These are phyloP conservation scores for Ceratobasidium theobromae DNA, from an alignment of 1,284 basidiomycete species.

Conservation along the genomic window DNA sequence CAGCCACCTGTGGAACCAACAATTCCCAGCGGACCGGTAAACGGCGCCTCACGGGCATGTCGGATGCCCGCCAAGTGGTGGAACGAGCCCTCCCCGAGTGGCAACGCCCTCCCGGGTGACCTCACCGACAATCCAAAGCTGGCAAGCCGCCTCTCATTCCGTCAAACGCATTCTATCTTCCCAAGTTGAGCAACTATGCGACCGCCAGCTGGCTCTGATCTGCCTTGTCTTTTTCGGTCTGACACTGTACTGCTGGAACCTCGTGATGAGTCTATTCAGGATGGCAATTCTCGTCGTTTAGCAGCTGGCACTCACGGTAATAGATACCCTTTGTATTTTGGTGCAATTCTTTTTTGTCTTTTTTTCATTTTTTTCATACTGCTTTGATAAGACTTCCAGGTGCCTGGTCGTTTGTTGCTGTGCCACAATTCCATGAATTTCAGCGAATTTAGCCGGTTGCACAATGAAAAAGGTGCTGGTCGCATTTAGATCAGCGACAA, in stretches of 20 bases:
- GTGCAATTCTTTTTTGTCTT: too few species aligned
- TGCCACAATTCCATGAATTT: too few species aligned
- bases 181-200: slow-evolving; percentile 59
- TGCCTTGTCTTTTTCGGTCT: slow-evolving; percentile 73
- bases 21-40: slow-evolving; percentile 12
- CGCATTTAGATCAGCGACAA: too few species aligned
- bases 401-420: too few species aligned
- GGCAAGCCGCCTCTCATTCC: slow-evolving; percentile 37
- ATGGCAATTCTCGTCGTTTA: slow-evolving; percentile 46
- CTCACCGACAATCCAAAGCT: not conserved
- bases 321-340: too few species aligned
- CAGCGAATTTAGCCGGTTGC: too few species aligned
- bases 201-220: slow-evolving; percentile 65
- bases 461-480: too few species aligned
- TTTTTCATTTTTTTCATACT: too few species aligned
- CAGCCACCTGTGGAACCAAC: not conserved
- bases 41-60: slow-evolving; percentile 2
- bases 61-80: slow-evolving; percentile 75
- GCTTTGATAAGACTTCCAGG: too few species aligned
- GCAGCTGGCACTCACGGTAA: too few species aligned
- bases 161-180: slow-evolving; percentile 42
- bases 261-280: slow-evolving; percentile 81
- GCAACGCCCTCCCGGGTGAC: slow-evolving; percentile 40
- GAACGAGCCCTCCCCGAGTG: slow-evolving; percentile 56
- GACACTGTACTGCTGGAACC: slow-evolving; percentile 73